A percentile compares a stretch with the other conserved stretches of the same genome.
These are phyloP conservation scores for Entelexis sorbosivorans DNA, from an alignment of 1,139 yeast species.

Conservation along the genomic window DNA sequence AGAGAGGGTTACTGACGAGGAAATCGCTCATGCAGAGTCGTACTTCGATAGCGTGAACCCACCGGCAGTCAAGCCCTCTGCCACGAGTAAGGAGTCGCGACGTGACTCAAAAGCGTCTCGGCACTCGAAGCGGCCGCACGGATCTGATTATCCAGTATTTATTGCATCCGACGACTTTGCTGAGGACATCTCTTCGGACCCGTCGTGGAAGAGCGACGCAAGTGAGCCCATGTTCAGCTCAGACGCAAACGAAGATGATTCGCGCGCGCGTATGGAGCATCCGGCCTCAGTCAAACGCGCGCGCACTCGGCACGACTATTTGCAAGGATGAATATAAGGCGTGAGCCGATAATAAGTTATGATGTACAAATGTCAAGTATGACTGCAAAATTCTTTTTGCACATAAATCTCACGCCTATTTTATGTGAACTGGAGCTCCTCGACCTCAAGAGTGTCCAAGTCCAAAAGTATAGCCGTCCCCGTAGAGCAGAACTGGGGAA, in stretches of 20 bases:
- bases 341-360: no score
- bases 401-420: not conserved
- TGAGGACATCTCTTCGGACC: not conserved
- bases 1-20: constrained; percentile 10
- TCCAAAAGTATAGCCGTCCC: constrained; percentile 64
- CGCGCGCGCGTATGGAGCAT: not conserved
- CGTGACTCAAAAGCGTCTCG: not conserved
- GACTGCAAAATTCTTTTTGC: not conserved
- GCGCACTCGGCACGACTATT: not conserved
- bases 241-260: not conserved
- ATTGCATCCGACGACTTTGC: not conserved
- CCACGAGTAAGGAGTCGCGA: not conserved
- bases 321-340: not conserved
- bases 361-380: no score
- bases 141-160: not conserved
- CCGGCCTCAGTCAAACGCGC: not conserved
- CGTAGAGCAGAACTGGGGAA: constrained; percentile 59
- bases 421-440: constrained; percentile 22
- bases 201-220: not conserved
- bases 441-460: constrained; percentile 44
- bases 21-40: constrained; percentile 11
- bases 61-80: not conserved
- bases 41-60: not conserved
- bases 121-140: not conserved
- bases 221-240: not conserved